Percentiles rank a stretch among this genome's conserved stretches.
phyloP scores from a whole-genome alignment of 768 basidiomycete genomes.

The Mrakia hoshinonis region DNA sequence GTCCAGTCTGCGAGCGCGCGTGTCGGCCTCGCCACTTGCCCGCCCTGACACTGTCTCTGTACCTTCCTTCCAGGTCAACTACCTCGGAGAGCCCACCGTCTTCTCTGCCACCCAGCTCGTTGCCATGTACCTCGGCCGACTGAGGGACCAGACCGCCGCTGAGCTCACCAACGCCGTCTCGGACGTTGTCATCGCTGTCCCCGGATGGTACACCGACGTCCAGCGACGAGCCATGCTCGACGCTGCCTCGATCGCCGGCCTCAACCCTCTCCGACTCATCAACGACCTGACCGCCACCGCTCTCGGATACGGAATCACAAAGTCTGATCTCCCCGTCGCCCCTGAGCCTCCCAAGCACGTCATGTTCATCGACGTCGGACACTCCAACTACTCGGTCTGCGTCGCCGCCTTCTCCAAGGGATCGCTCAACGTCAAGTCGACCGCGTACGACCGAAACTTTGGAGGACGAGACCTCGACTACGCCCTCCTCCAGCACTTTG shows the following conservation, averaged over 20 bases:
- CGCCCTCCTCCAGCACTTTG: conserved; percentile 79
- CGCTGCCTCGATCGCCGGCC: conserved; percentile 77
- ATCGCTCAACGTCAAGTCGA: conserved; percentile 72
- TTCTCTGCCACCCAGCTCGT: conserved; percentile 87
- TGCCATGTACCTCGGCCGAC: conserved; percentile 81
- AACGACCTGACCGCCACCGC: conserved; percentile 95
- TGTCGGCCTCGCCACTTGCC: not conserved
- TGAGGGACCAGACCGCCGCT: conserved; percentile 71
- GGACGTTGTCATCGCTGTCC: conserved; percentile 91
- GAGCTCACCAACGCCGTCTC: conserved; percentile 81
- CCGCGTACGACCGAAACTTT: conserved; percentile 85
- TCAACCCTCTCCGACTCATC: conserved; percentile 87
- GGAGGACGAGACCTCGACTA: conserved; percentile 95
- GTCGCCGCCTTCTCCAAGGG: conserved; percentile 92
- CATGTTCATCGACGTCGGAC: conserved; percentile 91
- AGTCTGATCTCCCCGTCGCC: conserved; percentile 79
- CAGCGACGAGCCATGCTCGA: conserved; percentile 85
- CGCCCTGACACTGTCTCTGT: not conserved
- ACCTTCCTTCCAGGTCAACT: conserved; percentile 57
- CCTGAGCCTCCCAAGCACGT: conserved; percentile 73
- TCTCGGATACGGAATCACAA: conserved; percentile 97
- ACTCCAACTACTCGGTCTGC: conserved; percentile 77
- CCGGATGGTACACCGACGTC: conserved; percentile 91
- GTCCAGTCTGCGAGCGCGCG: conserved; percentile 34
- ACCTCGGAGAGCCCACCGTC: conserved; percentile 66